Evolutionary conservation across 2,329 filamentous ascomycete genomes (phyloP).

Genomic region (Pseudogymnoascus sp.): DNA sequence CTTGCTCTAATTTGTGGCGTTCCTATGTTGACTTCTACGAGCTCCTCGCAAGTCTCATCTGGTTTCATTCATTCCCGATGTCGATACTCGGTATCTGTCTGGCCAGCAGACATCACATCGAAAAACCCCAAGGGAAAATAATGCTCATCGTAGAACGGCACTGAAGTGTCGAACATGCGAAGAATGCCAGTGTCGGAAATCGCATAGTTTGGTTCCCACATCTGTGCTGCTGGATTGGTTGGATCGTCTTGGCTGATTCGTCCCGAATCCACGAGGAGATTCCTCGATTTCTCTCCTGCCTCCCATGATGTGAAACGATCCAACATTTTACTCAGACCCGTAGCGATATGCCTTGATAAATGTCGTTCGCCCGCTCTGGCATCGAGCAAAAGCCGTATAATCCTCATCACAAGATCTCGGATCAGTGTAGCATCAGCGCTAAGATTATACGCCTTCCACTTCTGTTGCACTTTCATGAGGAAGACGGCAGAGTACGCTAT

Average conservation of each 20-base stretch:
- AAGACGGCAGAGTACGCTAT: conserved; percentile 32
- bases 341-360: conserved; percentile 32
- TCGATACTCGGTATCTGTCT: conserved; percentile 5
- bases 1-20: not conserved
- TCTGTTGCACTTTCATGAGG: conserved; percentile 31
- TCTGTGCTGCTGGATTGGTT: not conserved
- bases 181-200: not conserved
- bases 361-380: conserved; percentile 30
- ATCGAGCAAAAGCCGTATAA: conserved; percentile 28
- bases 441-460: conserved; percentile 29
- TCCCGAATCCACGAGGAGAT: conserved; percentile 28
- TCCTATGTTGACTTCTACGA: not conserved
- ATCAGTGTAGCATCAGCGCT: conserved; percentile 30
- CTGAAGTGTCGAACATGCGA: not conserved
- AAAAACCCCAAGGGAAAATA: conserved; percentile 22
- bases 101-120: conserved; percentile 14
- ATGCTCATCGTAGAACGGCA: conserved; percentile 14
- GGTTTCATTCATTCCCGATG: not conserved
- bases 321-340: conserved; percentile 31
- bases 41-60: not conserved
- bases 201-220: not conserved
- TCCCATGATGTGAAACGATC: conserved; percentile 8
- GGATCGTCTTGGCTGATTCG: conserved; percentile 23
- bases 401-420: conserved; percentile 26
- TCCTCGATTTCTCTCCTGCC: conserved; percentile 12